Evolutionary conservation across 371 early-diverging fungal genomes (phyloP).

Genomic region (Cokeromyces recurvatus): DNA sequence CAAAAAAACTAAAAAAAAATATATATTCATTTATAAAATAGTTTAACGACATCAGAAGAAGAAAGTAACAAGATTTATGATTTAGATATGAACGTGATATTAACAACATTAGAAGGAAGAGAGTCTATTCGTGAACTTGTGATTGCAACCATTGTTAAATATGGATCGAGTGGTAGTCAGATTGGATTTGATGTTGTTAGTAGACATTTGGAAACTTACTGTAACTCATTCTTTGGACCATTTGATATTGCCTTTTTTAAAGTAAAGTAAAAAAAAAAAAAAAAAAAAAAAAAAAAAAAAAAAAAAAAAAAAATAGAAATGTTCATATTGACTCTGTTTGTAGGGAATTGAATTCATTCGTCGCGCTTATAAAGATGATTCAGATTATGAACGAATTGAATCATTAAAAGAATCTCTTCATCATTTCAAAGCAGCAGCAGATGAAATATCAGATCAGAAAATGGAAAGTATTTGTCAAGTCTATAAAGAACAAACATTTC

Average conservation of each 20-base stretch:
- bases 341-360: slow-evolving; percentile 57
- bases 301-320: too few relatives aligned
- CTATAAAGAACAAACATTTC: slow-evolving; percentile 51
- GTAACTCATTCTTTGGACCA: slow-evolving; percentile 67
- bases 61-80: slow-evolving; percentile 22
- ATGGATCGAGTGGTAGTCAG: slow-evolving; percentile 31
- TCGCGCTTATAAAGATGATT: slow-evolving; percentile 38
- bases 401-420: slow-evolving; percentile 56
- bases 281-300: too few relatives aligned
- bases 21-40: slow-evolving; percentile 2
- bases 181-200: slow-evolving; percentile 40
- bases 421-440: slow-evolving; percentile 49
- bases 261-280: slow-evolving; percentile 25
- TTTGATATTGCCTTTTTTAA: slow-evolving; percentile 74
- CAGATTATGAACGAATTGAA: slow-evolving; percentile 39
- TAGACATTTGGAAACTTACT: slow-evolving; percentile 54
- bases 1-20: too few relatives aligned
- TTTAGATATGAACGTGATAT: slow-evolving; percentile 57
- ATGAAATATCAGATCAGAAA: slow-evolving; percentile 42
- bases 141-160: slow-evolving; percentile 64
- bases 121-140: slow-evolving; percentile 66
- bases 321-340: not conserved
- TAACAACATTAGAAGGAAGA: slow-evolving; percentile 57
- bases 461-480: slow-evolving; percentile 53
- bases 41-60: slow-evolving; percentile 27